phyloP scores from a whole-genome alignment of 2,329 filamentous ascomycete species.

The Aspergillus fumigatus region DNA sequence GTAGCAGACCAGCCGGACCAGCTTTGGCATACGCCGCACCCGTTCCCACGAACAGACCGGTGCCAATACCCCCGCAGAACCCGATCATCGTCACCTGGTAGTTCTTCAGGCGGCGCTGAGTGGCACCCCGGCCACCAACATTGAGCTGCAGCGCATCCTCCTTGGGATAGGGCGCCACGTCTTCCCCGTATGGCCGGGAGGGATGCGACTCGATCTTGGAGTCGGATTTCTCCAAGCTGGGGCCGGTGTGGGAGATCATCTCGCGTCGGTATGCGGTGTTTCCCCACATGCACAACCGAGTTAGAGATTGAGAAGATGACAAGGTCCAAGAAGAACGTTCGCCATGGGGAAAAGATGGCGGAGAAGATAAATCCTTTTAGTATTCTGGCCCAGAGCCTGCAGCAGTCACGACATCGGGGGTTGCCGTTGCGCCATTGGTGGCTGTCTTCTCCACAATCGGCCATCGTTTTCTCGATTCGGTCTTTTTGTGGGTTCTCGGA shows the following conservation, averaged over 20 bases:
- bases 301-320: background rate
- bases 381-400: background rate
- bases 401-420: background rate
- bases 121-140: slow-evolving; percentile 29
- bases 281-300: background rate
- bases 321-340: background rate
- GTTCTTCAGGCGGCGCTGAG: slow-evolving; percentile 31
- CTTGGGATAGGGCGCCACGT: slow-evolving; percentile 13
- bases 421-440: background rate
- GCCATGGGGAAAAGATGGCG: background rate
- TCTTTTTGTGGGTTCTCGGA: background rate
- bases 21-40: slow-evolving; percentile 65
- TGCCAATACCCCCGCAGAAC: slow-evolving; percentile 49
- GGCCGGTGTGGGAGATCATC: background rate
- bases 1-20: slow-evolving; percentile 68
- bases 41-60: slow-evolving; percentile 79
- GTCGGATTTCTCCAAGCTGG: background rate
- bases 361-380: background rate
- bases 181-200: background rate
- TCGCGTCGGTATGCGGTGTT: background rate
- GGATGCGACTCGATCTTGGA: background rate
- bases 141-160: slow-evolving; percentile 26
- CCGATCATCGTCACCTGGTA: slow-evolving; percentile 33
- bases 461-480: background rate
- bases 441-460: background rate